Evolutionary conservation across 2,329 filamentous ascomycete species (phyloP), one percentile per base, ranked within the genome.

Genomic region (Xylaria multiplex): DNA sequence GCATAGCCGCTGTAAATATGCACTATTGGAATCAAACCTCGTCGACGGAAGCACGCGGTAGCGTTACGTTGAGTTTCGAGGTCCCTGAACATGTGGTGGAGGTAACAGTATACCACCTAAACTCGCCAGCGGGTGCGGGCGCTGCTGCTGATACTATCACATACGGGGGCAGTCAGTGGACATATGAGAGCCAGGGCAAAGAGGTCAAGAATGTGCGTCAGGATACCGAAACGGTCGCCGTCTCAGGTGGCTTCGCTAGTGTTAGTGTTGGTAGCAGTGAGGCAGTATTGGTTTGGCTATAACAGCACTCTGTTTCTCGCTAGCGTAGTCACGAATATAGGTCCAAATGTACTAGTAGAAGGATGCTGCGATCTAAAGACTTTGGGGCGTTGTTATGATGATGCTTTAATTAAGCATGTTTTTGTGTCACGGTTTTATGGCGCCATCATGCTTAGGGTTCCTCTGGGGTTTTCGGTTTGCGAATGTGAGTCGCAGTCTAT

Each of bases 131-230:
- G 32, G 78, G 78, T 1, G 78, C 78, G 1, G 76, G 77, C 8
- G 77, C 76, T 0, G 72, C 66, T 1, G 77, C 76, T 1, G 70
- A 72, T 58, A 73, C 69, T 3, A 78, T 80, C 54, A 79, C 78
- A 7, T 80, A 80, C 43, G 78, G 72, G 1, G 78, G 77, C 4
- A 79, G 78, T 59, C 77, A 79, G 65, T 80, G 78, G 78, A 79
- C 77, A 6, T 78, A 75, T 55, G 72, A 73, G 52, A 79, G 76
- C 62, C 54, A 71, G 1, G 78, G 78, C 0, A 68, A 69, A 64
- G 78, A 80, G 69, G 75, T 79, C 2, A 75, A 71, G 62, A 71
- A 73, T 7, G 74, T 78, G 5, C 68, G 75, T 52, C 65, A 74
- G 11, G 78, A 79, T 46, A 77, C 74, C 2, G 63, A 73, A 45